Evolutionary conservation across 2,329 filamentous ascomycete species (phyloP).

Genomic region (Arachnomyces sp.): DNA sequence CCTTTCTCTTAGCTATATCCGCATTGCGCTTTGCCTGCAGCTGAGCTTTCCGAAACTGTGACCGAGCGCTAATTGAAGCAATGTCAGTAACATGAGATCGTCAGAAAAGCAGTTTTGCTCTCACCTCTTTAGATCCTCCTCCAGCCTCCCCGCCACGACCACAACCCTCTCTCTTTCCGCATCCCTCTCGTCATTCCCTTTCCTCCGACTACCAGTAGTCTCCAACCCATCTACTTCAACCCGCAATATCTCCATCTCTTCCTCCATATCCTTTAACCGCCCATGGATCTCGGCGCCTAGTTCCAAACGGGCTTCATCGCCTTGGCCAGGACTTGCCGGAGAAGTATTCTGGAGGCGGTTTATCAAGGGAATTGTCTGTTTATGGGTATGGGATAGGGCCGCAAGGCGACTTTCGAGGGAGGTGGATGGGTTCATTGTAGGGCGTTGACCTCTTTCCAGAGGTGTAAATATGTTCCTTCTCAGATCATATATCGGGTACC

Average conservation of each 20-base stretch:
- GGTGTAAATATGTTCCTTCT: not conserved
- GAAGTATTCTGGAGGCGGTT: conserved; percentile 52
- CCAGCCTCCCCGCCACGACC: conserved; percentile 59
- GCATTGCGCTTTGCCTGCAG: conserved; percentile 69
- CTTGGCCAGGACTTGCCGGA: conserved; percentile 55
- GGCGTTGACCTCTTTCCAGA: not conserved
- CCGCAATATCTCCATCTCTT: conserved; percentile 71
- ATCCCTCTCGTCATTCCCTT: conserved; percentile 47
- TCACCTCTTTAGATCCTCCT: conserved; percentile 66
- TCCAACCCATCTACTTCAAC: conserved; percentile 71
- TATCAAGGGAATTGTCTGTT: conserved; percentile 48
- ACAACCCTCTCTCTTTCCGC: conserved; percentile 59
- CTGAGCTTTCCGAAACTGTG: conserved; percentile 73
- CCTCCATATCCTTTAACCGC: conserved; percentile 67
- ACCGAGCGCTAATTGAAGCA: conserved; percentile 42
- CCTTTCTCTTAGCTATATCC: conserved; percentile 63
- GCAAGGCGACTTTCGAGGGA: conserved; percentile 43
- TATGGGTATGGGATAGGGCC: conserved; percentile 47
- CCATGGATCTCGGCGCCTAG: conserved; percentile 74
- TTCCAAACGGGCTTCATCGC: conserved; percentile 62
- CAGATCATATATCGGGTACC: not conserved
- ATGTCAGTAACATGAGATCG: conserved; percentile 35
- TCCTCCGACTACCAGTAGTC: conserved; percentile 30
- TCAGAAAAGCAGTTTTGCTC: conserved; percentile 15
- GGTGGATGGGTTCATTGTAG: conserved; percentile 29